These are phyloP conservation scores for Arabidopsis suecica DNA, from an alignment of 345 rosid genomes.

Conservation along the genomic window DNA sequence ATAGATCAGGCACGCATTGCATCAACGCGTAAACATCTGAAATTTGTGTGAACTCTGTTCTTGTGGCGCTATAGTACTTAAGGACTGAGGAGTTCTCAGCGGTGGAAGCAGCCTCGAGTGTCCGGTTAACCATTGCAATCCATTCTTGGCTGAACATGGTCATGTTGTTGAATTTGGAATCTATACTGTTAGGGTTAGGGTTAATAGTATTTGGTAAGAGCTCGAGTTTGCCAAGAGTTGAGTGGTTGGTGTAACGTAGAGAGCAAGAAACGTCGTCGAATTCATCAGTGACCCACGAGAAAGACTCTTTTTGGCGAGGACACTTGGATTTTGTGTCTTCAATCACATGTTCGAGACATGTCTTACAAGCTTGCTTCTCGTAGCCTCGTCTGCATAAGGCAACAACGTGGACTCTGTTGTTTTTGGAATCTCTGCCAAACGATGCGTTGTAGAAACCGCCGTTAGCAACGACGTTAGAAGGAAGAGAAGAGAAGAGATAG, in stretches of 20 bases:
- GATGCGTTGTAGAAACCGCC: conserved; percentile 47
- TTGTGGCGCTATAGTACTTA: conserved; percentile 50
- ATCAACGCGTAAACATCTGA: conserved; percentile 45
- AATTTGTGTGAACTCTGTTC: conserved; percentile 16
- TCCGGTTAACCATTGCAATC: conserved; percentile 35
- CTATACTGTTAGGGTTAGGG: conserved; percentile 16
- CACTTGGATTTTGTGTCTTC: conserved; percentile 36
- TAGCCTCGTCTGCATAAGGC: conserved; percentile 51
- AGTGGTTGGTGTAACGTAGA: conserved; percentile 48
- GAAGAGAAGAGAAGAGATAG: conserved; percentile 43
- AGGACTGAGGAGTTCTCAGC: conserved; percentile 43
- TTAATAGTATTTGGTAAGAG: not conserved
- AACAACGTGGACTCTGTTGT: conserved; percentile 42
- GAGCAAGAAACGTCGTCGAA: conserved; percentile 41
- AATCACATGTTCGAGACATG: conserved; percentile 35
- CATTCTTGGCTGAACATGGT: conserved; percentile 44
- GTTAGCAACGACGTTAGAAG: conserved; percentile 36
- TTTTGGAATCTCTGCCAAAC: conserved; percentile 32
- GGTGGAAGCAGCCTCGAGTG: conserved; percentile 41
- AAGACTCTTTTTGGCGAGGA: conserved; percentile 46
- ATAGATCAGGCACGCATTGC: conserved; percentile 59
- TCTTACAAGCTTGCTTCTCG: conserved; percentile 35
- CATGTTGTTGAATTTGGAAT: conserved; percentile 20
- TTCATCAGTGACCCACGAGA: conserved; percentile 36
- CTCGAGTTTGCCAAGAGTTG: conserved; percentile 44